Evolutionary conservation across 2,329 filamentous ascomycete species (phyloP).

Genomic region (Penicillium brevicompactum): DNA sequence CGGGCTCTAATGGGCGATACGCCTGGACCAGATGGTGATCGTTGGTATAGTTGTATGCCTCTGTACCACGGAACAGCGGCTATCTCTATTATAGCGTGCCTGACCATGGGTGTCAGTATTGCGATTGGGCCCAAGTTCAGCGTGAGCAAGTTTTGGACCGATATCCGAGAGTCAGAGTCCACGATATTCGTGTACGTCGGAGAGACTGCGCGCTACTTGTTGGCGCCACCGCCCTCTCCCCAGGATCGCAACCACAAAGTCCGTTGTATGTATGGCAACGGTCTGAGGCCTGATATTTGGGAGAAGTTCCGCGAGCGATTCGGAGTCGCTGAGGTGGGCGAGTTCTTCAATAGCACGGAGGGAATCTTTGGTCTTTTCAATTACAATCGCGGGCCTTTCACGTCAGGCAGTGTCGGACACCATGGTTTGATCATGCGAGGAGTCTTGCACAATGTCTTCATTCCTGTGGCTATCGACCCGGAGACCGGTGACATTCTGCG

Average conservation of each 20-base stretch:
- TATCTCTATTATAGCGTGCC: slow-evolving; percentile 58
- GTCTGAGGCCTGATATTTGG: slow-evolving; percentile 53
- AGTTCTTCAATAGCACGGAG: slow-evolving; percentile 80
- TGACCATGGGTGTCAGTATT: slow-evolving; percentile 53
- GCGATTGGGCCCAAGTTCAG: slow-evolving; percentile 59
- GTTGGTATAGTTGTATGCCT: slow-evolving; percentile 77
- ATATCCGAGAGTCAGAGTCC: slow-evolving; percentile 67
- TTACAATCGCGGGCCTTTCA: slow-evolving; percentile 62
- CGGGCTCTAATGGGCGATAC: slow-evolving; percentile 31
- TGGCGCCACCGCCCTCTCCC: slow-evolving; percentile 61
- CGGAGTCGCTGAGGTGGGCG: slow-evolving; percentile 57
- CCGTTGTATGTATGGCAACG: slow-evolving; percentile 52
- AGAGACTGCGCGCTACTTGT: slow-evolving; percentile 73
- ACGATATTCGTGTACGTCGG: slow-evolving; percentile 78
- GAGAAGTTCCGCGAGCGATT: slow-evolving; percentile 58
- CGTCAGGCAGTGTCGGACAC: slow-evolving; percentile 67
- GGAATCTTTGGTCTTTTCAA: slow-evolving; percentile 67
- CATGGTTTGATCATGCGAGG: slow-evolving; percentile 65
- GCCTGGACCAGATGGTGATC: slow-evolving; percentile 47
- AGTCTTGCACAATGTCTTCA: slow-evolving; percentile 55
- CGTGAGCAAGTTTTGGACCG: slow-evolving; percentile 69
- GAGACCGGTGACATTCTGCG: slow-evolving; percentile 68
- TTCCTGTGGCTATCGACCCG: slow-evolving; percentile 70
- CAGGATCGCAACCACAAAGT: slow-evolving; percentile 50
- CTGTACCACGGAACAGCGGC: slow-evolving; percentile 76